Conservation (phyloP, 805 yeast genomes). For the Nakazawaea wyomingensis region DNA sequence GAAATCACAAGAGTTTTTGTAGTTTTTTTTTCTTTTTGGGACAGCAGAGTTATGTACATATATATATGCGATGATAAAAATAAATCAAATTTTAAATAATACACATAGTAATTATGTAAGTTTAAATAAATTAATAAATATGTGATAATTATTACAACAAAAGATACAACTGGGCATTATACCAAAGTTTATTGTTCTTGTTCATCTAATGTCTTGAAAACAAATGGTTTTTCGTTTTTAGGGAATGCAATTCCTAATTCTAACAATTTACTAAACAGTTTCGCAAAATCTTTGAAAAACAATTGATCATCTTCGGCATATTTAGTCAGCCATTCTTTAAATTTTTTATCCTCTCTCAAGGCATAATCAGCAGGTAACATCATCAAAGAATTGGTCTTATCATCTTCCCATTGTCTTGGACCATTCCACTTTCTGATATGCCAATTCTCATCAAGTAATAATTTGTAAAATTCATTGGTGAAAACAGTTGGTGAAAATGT, state of each 20-base stretch:
- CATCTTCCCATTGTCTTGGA: conserved; percentile 58
- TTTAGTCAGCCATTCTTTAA: conserved; percentile 39
- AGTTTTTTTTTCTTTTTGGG: neutral
- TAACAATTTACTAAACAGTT: conserved; percentile 41
- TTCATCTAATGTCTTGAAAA: conserved; percentile 66
- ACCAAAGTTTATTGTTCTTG: conserved; percentile 47
- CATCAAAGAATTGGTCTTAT: conserved; percentile 48
- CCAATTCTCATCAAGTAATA: conserved; percentile 54
- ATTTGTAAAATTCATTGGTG: conserved; percentile 67
- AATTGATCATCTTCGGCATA: conserved; percentile 45
- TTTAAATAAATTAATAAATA: conserved; percentile 1
- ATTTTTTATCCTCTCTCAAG: conserved; percentile 39
- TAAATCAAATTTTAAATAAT: too few relatives aligned
- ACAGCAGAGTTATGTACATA: neutral
- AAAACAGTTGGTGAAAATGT: conserved; percentile 73
- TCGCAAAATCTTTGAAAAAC: conserved; percentile 45
- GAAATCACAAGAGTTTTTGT: conserved; percentile 72
- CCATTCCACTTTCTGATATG: conserved; percentile 53
- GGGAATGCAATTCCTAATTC: conserved; percentile 76
- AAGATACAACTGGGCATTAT: too few relatives aligned
- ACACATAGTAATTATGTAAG: too few relatives aligned
- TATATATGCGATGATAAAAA: too few relatives aligned
- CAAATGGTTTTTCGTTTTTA: conserved; percentile 34
- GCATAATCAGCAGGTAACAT: conserved; percentile 59
- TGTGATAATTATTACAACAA: neutral